Evolutionary conservation across 148 eudicot species (phyloP), one percentile per base, ranked within the genome.

Genomic region (Cornus suecica): DNA sequence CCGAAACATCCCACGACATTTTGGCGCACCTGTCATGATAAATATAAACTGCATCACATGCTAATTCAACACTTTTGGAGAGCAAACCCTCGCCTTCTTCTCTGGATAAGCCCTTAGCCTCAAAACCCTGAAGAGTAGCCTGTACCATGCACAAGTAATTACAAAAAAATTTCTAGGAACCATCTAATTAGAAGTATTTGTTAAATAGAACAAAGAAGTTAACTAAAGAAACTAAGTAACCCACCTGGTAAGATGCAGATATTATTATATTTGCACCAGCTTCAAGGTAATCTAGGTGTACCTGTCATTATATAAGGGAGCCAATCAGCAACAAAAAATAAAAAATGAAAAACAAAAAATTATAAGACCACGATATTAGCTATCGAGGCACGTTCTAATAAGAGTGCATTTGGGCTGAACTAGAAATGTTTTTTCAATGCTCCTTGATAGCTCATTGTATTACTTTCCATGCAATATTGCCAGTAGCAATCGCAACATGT

Each of bases 51-150:
- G 94, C 94, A 78, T 88, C 90, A 73, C 81, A 56, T 0, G 92
- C 94, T 66, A 88, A 76, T 76, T 87, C 83, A 14, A 90, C 94
- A 32, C 92, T 88, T 79, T 61, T 90, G 58, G 69, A 74, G 8
- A 90, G 86, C 77, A 90, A 69, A 37, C 72, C 69, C 81, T 90
- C 94, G 2, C 80, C 86, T 80, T 90, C 87, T 60, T 77, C 77
- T 78, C 78, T 73, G 10, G 90, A 83, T 29, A 86, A 25, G 23
- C 94, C 94, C 79, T 82, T 86, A 1, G 90, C 88, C 77, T 88
- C 90, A 74, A 90, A 88, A 18, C 94, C 94, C 52, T 90, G 92
- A 77, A 86, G 77, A 9, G 94, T 90, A 23, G 94, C 94, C 94
- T 90, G 74, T 41, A 22, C 64, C 37, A 61, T 20, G 31, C 60